phyloP scores from a whole-genome alignment of 495 filamentous ascomycete species.

The Trichodelitschia bisporula region DNA sequence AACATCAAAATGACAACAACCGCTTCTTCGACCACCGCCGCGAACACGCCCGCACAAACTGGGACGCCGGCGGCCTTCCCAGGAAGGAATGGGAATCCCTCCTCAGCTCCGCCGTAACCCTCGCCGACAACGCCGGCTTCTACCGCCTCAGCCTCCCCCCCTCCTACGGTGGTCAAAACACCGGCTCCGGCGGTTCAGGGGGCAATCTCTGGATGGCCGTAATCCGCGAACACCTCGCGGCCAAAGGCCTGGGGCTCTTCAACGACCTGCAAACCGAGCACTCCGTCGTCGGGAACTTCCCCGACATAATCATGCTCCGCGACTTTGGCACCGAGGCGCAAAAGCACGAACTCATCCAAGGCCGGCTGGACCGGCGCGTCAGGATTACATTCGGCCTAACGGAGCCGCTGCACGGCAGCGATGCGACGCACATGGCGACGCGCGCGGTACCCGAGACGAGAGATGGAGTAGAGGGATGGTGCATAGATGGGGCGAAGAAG shows the following conservation, averaged over 20 bases:
- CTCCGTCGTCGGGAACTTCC: constrained; percentile 32
- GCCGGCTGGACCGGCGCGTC: constrained; percentile 22
- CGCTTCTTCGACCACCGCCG: constrained; percentile 37
- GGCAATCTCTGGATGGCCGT: constrained; percentile 34
- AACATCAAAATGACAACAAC: constrained; percentile 25
- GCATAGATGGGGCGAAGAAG: constrained; percentile 30
- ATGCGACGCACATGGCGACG: constrained; percentile 32
- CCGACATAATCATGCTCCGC: constrained; percentile 29
- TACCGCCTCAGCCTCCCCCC: constrained; percentile 28
- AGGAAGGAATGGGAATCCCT: constrained; percentile 29
- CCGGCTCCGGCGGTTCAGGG: constrained; percentile 11
- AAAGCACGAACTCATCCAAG: constrained; percentile 23
- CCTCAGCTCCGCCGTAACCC: constrained; percentile 17
- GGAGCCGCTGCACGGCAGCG: constrained; percentile 33
- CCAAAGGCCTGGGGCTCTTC: constrained; percentile 29
- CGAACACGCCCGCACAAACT: constrained; percentile 30
- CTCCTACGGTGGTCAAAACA: constrained; percentile 27
- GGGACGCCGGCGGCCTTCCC: constrained; percentile 26
- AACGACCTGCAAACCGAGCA: constrained; percentile 40
- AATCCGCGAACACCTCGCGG: constrained; percentile 29
- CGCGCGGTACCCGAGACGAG: constrained; percentile 15
- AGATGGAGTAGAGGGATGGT: constrained; percentile 19
- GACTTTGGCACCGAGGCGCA: constrained; percentile 27
- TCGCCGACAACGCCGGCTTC: constrained; percentile 29
- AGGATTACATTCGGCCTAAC: constrained; percentile 32